Conservation (phyloP, 208 protist genomes). For the Trypanosoma cruzi region DNA sequence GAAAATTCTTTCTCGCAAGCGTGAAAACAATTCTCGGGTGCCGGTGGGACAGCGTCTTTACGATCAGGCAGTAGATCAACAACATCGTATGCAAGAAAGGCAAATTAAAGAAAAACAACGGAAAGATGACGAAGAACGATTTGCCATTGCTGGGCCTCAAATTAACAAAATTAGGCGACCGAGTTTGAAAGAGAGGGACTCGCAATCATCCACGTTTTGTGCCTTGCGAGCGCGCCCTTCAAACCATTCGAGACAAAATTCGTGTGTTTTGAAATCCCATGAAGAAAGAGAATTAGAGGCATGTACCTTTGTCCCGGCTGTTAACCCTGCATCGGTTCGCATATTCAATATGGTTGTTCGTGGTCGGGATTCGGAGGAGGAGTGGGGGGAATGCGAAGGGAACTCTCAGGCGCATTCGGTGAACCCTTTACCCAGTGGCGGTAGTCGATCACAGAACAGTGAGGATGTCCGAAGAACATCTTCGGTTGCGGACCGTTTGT, state of each 20-base stretch:
- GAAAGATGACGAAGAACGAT: slow-evolving; percentile 9
- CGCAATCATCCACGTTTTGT: not conserved
- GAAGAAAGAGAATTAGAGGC: slow-evolving; percentile 28
- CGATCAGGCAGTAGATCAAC: slow-evolving; percentile 11
- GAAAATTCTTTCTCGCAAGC: not conserved
- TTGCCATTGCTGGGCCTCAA: not conserved
- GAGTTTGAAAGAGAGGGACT: not conserved
- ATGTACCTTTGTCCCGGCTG: slow-evolving; percentile 37
- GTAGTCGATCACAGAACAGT: slow-evolving; percentile 22
- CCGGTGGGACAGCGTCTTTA: slow-evolving; percentile 21
- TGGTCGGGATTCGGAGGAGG: not conserved
- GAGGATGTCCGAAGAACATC: not conserved
- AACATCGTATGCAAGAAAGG: slow-evolving; percentile 13
- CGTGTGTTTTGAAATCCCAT: not conserved
- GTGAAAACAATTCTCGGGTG: not conserved
- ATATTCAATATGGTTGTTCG: slow-evolving; percentile 32
- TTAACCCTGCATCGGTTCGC: slow-evolving; percentile 33
- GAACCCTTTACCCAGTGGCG: not conserved
- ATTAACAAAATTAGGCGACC: slow-evolving; percentile 11
- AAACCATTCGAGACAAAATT: not conserved
- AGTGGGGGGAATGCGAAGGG: not conserved
- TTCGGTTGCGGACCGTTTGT: slow-evolving; percentile 37
- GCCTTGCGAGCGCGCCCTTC: not conserved
- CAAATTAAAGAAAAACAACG: not conserved
- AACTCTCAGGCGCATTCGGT: not conserved